A percentile compares a stretch with the other conserved stretches of the same genome.
phyloP scores from a whole-genome alignment of 2,329 filamentous ascomycete genomes.

The Colletotrichum siamense region DNA sequence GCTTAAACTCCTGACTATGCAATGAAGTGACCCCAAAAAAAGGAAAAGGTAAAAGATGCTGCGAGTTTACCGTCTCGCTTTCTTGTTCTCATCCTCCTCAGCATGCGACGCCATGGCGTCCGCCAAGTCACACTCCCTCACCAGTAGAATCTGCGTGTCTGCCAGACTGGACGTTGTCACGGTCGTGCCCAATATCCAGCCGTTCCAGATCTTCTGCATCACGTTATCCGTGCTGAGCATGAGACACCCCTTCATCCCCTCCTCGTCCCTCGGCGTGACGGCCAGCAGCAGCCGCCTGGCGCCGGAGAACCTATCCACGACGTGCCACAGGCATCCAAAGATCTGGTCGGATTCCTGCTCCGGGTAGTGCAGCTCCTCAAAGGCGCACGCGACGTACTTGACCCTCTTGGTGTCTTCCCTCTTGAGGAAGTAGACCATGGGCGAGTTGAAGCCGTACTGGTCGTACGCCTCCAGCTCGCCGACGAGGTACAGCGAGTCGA shows the following conservation, averaged over 20 bases:
- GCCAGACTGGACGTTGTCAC: conserved; percentile 44
- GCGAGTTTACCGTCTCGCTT: neutral
- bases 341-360: conserved; percentile 48
- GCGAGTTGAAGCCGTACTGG: conserved; percentile 49
- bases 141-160: conserved; percentile 48
- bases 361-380: conserved; percentile 48
- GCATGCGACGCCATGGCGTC: conserved; percentile 29
- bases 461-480: conserved; percentile 55
- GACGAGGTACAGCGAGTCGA: conserved; percentile 51
- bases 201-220: conserved; percentile 54
- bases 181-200: conserved; percentile 48
- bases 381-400: conserved; percentile 47
- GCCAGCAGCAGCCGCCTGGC: conserved; percentile 44
- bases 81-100: neutral
- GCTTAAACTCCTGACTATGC: neutral
- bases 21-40: neutral
- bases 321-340: conserved; percentile 53
- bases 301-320: conserved; percentile 49
- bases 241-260: conserved; percentile 31
- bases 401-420: conserved; percentile 49
- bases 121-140: conserved; percentile 47
- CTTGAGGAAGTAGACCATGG: conserved; percentile 54
- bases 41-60: neutral
- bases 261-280: conserved; percentile 42
- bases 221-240: conserved; percentile 39